Percentiles rank a stretch among this genome's conserved stretches.
Evolutionary conservation across 768 basidiomycete species (phyloP).

Genomic region (Mycena haematopus): DNA sequence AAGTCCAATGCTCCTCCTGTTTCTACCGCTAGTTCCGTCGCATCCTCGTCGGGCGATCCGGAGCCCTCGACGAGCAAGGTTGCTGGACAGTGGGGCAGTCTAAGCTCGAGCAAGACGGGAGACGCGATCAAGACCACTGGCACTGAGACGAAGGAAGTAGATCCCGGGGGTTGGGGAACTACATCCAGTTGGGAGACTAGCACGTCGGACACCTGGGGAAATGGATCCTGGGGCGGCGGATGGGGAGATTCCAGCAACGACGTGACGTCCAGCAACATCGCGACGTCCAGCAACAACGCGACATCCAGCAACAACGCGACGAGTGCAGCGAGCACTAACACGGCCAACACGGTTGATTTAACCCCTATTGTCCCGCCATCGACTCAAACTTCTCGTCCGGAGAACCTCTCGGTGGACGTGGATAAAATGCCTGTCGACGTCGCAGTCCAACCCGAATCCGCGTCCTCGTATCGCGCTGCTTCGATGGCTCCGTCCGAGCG

Average conservation of each 20-base stretch:
- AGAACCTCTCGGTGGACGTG: constrained; percentile 10
- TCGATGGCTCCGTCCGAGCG: constrained; percentile 17
- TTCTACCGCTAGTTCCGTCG: constrained; percentile 6
- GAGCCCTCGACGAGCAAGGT: constrained; percentile 15
- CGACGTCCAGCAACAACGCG: no score
- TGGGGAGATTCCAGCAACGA: not conserved
- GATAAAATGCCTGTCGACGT: constrained; percentile 2
- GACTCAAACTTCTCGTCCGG: constrained; percentile 1
- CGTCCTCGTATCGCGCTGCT: constrained; percentile 22
- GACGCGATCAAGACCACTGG: not conserved
- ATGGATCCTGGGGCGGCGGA: not conserved
- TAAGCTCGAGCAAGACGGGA: not conserved
- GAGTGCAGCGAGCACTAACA: not conserved
- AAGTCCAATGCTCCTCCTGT: not conserved
- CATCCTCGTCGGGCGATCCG: constrained; percentile 1
- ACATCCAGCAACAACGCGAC: no score
- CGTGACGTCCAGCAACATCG: no score
- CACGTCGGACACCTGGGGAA: not conserved
- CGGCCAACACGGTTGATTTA: not conserved
- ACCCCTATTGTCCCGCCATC: not conserved
- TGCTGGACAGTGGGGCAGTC: no score
- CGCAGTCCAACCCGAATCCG: constrained; percentile 14
- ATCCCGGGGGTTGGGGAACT: constrained; percentile 1
- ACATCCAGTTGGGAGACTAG: not conserved
- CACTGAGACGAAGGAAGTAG: not conserved